Conservation (phyloP, 495 filamentous ascomycete genomes). For the Cairneyella variabilis region DNA sequence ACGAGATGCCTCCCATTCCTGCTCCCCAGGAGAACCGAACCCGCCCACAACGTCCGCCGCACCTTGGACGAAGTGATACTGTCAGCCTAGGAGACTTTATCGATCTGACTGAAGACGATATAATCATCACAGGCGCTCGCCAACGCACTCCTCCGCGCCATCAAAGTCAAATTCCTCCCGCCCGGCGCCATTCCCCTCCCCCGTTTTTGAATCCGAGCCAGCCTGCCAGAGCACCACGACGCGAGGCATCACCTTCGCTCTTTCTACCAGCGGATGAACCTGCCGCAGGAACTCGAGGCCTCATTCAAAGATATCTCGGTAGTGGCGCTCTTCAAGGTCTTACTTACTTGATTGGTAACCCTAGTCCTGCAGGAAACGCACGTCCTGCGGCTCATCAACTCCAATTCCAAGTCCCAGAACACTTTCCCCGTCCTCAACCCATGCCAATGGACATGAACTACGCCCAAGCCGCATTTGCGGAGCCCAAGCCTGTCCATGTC, state of each 20-base stretch:
- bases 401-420: too few relatives aligned
- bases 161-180: neutral
- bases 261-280: constrained; percentile 11
- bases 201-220: neutral
- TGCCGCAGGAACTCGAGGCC: neutral
- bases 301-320: neutral
- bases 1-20: constrained; percentile 19
- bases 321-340: neutral
- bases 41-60: constrained; percentile 30
- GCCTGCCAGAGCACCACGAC: neutral
- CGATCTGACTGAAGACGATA: constrained; percentile 29
- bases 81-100: constrained; percentile 28
- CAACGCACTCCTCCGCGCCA: neutral
- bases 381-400: neutral
- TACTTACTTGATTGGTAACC: neutral
- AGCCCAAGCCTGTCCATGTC: constrained; percentile 43
- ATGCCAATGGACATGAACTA: constrained; percentile 32
- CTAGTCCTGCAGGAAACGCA: neutral
- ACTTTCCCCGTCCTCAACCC: constrained; percentile 4
- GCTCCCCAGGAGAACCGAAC: constrained; percentile 21
- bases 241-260: constrained; percentile 16
- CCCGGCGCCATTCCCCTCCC: too few relatives aligned
- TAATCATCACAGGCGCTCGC: constrained; percentile 12
- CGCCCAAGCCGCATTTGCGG: constrained; percentile 22
- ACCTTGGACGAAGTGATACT: constrained; percentile 21